Conservation (phyloP, 495 filamentous ascomycete species). For the Trichoderma orchidacearum region DNA sequence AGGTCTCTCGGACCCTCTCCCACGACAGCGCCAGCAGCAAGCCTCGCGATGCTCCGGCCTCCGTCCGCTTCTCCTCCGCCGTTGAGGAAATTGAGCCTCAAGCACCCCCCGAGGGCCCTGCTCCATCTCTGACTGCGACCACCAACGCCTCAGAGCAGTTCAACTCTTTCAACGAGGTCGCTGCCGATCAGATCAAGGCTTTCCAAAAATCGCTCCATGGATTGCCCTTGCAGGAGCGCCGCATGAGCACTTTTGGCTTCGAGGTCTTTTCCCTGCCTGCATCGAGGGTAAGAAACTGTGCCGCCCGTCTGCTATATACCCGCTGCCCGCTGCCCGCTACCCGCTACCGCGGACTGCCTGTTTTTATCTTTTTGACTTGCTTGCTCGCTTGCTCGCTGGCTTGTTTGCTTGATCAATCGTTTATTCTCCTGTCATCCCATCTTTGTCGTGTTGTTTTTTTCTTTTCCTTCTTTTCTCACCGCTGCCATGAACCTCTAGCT, state of each 20-base stretch:
- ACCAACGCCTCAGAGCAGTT: slow-evolving; percentile 6
- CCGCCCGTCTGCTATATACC: no score
- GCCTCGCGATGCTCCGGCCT: slow-evolving; percentile 17
- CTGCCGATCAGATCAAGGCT: slow-evolving; percentile 52
- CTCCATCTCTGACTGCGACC: not conserved
- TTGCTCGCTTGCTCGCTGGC: not conserved
- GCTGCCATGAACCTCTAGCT: not conserved
- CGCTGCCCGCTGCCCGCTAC: not conserved
- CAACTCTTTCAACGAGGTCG: slow-evolving; percentile 22
- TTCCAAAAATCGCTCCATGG: slow-evolving; percentile 59
- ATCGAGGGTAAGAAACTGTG: slow-evolving; percentile 74
- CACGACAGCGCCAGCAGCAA: not conserved
- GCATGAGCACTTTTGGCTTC: slow-evolving; percentile 75
- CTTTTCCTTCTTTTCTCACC: not conserved
- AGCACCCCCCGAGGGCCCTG: slow-evolving; percentile 4
- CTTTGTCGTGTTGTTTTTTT: not conserved
- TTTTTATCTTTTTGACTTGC: not conserved
- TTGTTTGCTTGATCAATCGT: not conserved
- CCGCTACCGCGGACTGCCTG: not conserved
- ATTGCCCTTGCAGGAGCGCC: slow-evolving; percentile 61
- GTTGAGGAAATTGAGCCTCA: slow-evolving; percentile 61
- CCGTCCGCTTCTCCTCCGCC: slow-evolving; percentile 67
- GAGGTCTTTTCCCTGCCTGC: slow-evolving; percentile 78
- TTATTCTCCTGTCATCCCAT: not conserved
- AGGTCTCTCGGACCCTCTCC: not conserved